Evolutionary conservation across 768 basidiomycete species (phyloP).

Genomic region (Hericium erinaceus): DNA sequence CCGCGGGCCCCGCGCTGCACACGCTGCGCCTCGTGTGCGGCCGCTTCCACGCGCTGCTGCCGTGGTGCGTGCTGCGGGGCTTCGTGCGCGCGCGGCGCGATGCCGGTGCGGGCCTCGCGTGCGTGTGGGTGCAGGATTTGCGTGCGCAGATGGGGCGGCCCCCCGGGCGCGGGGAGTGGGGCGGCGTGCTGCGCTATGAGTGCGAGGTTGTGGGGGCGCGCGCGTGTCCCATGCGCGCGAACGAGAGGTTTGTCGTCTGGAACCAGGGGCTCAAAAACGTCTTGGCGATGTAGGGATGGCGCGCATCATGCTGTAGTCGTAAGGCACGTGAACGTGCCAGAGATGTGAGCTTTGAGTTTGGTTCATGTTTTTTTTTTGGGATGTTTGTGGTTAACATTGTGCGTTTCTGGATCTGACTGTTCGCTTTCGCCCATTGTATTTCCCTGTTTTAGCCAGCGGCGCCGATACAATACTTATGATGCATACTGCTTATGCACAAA

Average conservation of each 20-base stretch:
- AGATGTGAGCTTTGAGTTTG: too few species aligned
- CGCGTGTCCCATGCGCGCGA: background rate
- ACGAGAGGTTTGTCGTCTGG: background rate
- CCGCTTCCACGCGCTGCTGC: background rate
- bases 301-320: too few species aligned
- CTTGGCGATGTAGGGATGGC: background rate
- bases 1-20: background rate
- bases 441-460: too few species aligned
- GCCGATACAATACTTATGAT: too few species aligned
- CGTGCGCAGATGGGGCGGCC: background rate
- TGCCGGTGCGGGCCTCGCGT: background rate
- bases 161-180: background rate
- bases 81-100: background rate
- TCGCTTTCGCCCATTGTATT: too few species aligned
- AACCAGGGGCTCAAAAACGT: background rate
- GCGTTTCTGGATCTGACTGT: too few species aligned
- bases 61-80: background rate
- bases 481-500: too few species aligned
- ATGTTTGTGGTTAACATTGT: too few species aligned
- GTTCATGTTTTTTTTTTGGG: too few species aligned
- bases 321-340: too few species aligned
- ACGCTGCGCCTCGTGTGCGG: background rate
- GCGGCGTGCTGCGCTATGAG: background rate
- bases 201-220: background rate
- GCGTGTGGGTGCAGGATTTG: background rate